Evolutionary conservation across 345 rosid genomes (phyloP).

Genomic region (Arabis alpina): DNA sequence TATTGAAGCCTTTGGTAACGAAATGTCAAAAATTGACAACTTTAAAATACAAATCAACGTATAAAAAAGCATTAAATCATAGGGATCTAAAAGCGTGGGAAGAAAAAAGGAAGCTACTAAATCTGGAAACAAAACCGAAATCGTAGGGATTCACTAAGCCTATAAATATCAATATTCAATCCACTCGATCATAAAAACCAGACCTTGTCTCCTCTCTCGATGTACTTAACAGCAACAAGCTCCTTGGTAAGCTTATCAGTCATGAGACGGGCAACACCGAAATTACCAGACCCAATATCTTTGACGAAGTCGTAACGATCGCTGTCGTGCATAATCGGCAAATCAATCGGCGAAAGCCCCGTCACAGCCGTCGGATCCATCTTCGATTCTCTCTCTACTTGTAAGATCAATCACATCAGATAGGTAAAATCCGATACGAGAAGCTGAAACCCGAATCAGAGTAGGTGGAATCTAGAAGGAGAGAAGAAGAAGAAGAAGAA

Average conservation of each 20-base stretch:
- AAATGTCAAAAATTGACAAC: conserved; percentile 22
- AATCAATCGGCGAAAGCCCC: conserved; percentile 59
- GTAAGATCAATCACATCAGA: conserved; percentile 32
- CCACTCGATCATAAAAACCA: background rate
- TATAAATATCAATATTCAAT: background rate
- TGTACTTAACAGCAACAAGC: conserved; percentile 95
- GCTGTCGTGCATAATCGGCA: conserved; percentile 94
- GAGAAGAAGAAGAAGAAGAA: background rate
- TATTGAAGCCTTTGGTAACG: background rate
- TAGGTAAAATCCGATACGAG: background rate
- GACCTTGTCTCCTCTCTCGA: conserved; percentile 95
- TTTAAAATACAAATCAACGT: background rate
- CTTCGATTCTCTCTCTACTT: background rate
- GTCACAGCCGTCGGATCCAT: conserved; percentile 55
- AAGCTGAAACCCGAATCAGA: background rate
- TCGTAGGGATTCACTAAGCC: conserved; percentile 12
- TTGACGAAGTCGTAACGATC: conserved; percentile 90
- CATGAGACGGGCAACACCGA: conserved; percentile 92
- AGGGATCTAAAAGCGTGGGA: too few species aligned
- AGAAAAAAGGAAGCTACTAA: conserved; percentile 26
- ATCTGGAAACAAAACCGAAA: conserved; percentile 40
- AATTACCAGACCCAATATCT: conserved; percentile 91
- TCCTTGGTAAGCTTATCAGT: conserved; percentile 71
- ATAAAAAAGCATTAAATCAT: background rate
- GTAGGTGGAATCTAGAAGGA: conserved; percentile 9